Evolutionary conservation across 75 land plant species (phyloP), one percentile per base, ranked within the genome.

Genomic region (Picea sitchensis): DNA sequence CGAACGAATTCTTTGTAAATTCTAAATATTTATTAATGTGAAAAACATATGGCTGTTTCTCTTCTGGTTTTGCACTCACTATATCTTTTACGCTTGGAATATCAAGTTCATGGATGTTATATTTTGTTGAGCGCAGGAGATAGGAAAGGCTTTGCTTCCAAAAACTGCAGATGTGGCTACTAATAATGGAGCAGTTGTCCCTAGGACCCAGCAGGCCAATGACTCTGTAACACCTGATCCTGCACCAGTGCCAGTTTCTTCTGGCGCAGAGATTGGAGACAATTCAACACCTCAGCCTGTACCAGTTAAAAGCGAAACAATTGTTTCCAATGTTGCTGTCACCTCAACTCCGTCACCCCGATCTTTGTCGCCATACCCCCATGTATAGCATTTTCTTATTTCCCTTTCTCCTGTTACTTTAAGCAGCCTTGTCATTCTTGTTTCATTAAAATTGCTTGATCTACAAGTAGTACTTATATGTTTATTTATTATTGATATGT

Each of bases 131-230:
- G 5, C 3, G 47, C 47, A 94, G 96, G 78, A 83, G 80, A 88
- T 96, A 67, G 94, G 98, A 32, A 83, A 84, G 83, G 94, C 92
- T 14, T 76, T 96, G 21, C 84, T 92, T 14, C 94, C 96, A 51
- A 64, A 84, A 73, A 26, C 83, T 41, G 65, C 51, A 14, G 79
- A 83, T 58, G 78, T 65, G 20, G 71, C 83, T 57, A 75, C 78
- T 58, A 13, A 75, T 81, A 76, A 71, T 54, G 44, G 68, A 58
- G 83, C 73, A 77, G 73, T 58, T n/a, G 57, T 21, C 31, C 58
- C 82, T 67, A 79, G 51, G 5, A 73, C 5, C 69, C 67, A 18
- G 81, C 83, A 83, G 84, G 44, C 0, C 80, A 83, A 58, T 36
- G 80, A 79, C 76, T 54, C 80, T 74, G 26, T 58, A 65, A 59